A percentile compares a stretch with the other conserved stretches of the same genome.
Evolutionary conservation across 2,329 filamentous ascomycete genomes (phyloP).

Genomic region (Pseudogymnoascus verrucosus): DNA sequence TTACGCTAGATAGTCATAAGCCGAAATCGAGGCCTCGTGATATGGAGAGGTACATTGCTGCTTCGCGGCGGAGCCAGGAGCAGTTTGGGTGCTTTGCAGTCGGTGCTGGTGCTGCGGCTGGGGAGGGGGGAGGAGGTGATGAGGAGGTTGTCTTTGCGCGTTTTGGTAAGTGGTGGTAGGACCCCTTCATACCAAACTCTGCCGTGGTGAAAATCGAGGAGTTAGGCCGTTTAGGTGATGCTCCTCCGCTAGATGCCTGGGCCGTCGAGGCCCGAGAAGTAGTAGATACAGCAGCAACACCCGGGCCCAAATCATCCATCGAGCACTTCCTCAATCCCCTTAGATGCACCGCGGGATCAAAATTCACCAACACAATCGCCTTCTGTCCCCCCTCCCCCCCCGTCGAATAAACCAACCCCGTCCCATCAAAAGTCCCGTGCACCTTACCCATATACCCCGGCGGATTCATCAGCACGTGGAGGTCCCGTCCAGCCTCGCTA

Average conservation of each 20-base stretch:
- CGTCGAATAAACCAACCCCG: slow-evolving; percentile 38
- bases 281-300: neutral
- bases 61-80: neutral
- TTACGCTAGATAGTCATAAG: neutral
- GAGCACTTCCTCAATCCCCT: slow-evolving; percentile 22
- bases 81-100: neutral
- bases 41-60: neutral
- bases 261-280: neutral
- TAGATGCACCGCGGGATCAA: slow-evolving; percentile 34
- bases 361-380: slow-evolving; percentile 36
- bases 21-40: neutral
- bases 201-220: neutral
- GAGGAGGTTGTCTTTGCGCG: neutral
- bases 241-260: neutral
- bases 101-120: neutral
- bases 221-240: neutral
- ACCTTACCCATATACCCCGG: slow-evolving; percentile 30
- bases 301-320: neutral
- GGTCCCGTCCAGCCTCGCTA: slow-evolving; percentile 26
- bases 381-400: slow-evolving; percentile 21
- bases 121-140: neutral
- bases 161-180: neutral
- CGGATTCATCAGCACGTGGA: slow-evolving; percentile 36
- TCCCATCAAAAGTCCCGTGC: slow-evolving; percentile 38
- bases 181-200: neutral